Conservation (phyloP, 2,329 filamentous ascomycete species). For the Capronia coronata region DNA sequence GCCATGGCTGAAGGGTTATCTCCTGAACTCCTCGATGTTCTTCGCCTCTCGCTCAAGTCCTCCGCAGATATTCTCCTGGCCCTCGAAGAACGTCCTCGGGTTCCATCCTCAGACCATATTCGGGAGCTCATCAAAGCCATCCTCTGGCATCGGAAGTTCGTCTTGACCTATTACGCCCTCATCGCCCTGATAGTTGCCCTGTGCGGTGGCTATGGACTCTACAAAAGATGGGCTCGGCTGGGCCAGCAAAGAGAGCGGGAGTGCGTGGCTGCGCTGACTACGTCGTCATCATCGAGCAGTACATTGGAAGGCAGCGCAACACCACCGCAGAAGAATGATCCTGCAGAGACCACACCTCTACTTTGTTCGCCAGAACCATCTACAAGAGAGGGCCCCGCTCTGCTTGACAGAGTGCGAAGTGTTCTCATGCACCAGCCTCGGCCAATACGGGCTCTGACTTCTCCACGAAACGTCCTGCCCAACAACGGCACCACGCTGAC, state of each 20-base stretch:
- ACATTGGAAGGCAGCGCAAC: slow-evolving; percentile 22
- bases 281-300: slow-evolving; percentile 24
- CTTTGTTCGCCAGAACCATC: neutral
- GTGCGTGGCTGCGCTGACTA: neutral
- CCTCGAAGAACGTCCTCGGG: slow-evolving; percentile 10
- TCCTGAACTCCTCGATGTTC: slow-evolving; percentile 2
- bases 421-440: slow-evolving; percentile 52
- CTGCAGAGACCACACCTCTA: slow-evolving; percentile 10
- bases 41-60: slow-evolving; percentile 10
- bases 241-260: slow-evolving; percentile 1
- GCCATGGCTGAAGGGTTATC: slow-evolving; percentile 9
- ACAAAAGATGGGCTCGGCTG: neutral
- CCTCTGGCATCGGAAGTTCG: slow-evolving; percentile 23
- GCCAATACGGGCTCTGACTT: slow-evolving; percentile 51
- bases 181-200: slow-evolving; percentile 9
- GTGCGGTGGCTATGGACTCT: neutral
- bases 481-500: slow-evolving; percentile 52
- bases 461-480: slow-evolving; percentile 45
- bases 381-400: slow-evolving; percentile 2
- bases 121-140: slow-evolving; percentile 20
- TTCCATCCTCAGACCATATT: slow-evolving; percentile 9
- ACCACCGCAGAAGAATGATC: slow-evolving; percentile 17
- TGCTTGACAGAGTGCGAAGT: slow-evolving; percentile 12
- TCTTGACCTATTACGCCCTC: slow-evolving; percentile 22
- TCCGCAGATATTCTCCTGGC: slow-evolving; percentile 7